Evolutionary conservation across 192 early-diverging fungal species (phyloP).

Genomic region (Lobosporangium transversale): DNA sequence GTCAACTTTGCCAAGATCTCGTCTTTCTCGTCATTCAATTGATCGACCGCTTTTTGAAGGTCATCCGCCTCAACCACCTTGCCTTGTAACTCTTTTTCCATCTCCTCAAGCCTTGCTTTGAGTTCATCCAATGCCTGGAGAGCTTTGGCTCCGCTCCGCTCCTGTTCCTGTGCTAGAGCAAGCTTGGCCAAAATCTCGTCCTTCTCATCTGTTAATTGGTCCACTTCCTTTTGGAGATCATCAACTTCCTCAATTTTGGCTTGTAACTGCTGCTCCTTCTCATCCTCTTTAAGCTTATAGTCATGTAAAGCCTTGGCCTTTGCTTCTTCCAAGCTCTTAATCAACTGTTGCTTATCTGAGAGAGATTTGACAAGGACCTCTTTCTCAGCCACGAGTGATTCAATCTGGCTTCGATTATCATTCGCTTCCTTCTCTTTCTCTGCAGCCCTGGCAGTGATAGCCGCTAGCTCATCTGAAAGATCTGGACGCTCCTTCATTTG

Average conservation of each 20-base stretch:
- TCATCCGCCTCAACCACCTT: slow-evolving; percentile 14
- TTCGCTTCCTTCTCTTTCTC: slow-evolving; percentile 24
- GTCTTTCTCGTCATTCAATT: slow-evolving; percentile 18
- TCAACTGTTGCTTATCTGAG: slow-evolving; percentile 11
- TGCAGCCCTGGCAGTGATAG: neutral
- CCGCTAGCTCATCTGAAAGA: slow-evolving; percentile 13
- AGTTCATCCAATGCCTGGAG: slow-evolving; percentile 2
- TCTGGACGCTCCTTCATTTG: slow-evolving; percentile 17
- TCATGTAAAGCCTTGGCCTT: slow-evolving; percentile 9
- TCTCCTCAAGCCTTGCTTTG: slow-evolving; percentile 8
- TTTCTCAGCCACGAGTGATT: slow-evolving; percentile 5
- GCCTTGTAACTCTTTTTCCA: slow-evolving; percentile 10
- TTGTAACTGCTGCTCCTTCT: slow-evolving; percentile 19
- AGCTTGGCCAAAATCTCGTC: slow-evolving; percentile 37
- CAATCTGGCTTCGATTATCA: slow-evolving; percentile 12
- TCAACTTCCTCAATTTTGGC: slow-evolving; percentile 6
- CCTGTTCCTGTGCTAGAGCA: slow-evolving; percentile 40
- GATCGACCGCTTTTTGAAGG: slow-evolving; percentile 14
- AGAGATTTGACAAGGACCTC: neutral
- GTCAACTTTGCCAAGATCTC: slow-evolving; percentile 37
- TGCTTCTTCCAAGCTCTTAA: slow-evolving; percentile 2
- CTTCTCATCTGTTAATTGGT: slow-evolving; percentile 11
- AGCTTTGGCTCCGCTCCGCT: slow-evolving; percentile 4
- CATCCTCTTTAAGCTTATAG: slow-evolving; percentile 17
- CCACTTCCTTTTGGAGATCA: slow-evolving; percentile 20